Base-by-base conservation (phyloP, 768 basidiomycete genomes). In the Psilocybe subaeruginosa region DNA sequence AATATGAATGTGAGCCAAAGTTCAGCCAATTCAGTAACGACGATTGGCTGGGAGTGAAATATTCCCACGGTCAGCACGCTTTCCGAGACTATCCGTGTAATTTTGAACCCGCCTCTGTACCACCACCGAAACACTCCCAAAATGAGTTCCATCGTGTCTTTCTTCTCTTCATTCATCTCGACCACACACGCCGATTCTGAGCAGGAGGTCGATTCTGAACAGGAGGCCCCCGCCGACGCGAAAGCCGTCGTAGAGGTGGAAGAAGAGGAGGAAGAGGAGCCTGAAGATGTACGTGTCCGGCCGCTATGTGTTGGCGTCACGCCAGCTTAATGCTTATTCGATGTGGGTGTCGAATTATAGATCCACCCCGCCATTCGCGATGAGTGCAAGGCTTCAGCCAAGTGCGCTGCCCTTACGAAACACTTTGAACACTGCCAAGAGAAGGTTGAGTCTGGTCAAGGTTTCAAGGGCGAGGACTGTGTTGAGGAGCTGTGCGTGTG, bases 371-470 rank as follows among this genome's bases (percentile, higher is more conserved):
- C 71, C 39, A 76, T 97, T 61, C 84, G 89, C 58, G 92, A 93
- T 47, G 90, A 92, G 67, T 94, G 92, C 76, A 81, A 89, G 69
- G 73, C 82, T 63, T 77, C 85, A 33, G 67, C 82, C 3, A 85
- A 88, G 65, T 96, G 95, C 66, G 84, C 83, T 41, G 75, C 85
- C 39, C 73, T 88, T 58, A 80, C 88, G 41, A 86, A 90, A 70
- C 95, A 97, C 78, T 97, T 96, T 74, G 84, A 90, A 61, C 92
- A 95, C 71, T 97, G 95, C 75, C 85, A 92, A 72, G 91, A 95
- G 75, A 95, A 93, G 78, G 88, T 97, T 50, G 76, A 86, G 61
- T 81, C 80, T 31, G 95, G 95, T 29, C 71, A 95, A 69, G 95
- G 93, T 41, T 93, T 84, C 85, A 89, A 92, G 73, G 87, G 87